phyloP scores from a whole-genome alignment of 345 rosid species.

The Salix viminalis region DNA sequence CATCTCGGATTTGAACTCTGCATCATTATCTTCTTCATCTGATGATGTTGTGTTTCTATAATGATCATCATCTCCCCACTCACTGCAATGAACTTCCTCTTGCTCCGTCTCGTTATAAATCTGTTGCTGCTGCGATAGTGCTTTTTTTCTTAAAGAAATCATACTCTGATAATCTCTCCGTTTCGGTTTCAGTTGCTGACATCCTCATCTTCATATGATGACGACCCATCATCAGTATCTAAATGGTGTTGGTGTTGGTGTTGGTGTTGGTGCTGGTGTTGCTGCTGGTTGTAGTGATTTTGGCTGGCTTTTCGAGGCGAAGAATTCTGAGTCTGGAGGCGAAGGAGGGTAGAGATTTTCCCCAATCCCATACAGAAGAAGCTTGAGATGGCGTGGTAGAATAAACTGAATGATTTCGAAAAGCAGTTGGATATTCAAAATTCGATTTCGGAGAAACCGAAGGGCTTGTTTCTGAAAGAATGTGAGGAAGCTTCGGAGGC shows the following conservation, averaged over 20 bases:
- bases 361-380: constrained; percentile 98
- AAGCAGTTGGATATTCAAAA: constrained; percentile 58
- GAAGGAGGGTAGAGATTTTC: constrained; percentile 94
- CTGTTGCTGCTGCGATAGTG: background rate
- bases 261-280: constrained; percentile 6
- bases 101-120: constrained; percentile 51
- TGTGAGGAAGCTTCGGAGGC: constrained; percentile 72
- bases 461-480: constrained; percentile 78
- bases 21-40: constrained; percentile 41
- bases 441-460: constrained; percentile 56
- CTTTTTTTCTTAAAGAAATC: constrained; percentile 39
- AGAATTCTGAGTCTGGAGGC: constrained; percentile 87
- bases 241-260: constrained; percentile 18
- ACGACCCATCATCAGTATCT: constrained; percentile 19
- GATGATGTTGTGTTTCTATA: constrained; percentile 59
- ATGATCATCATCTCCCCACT: constrained; percentile 72
- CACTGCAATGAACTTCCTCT: constrained; percentile 97
- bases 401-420: constrained; percentile 61
- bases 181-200: constrained; percentile 27
- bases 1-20: constrained; percentile 62
- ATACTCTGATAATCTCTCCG: constrained; percentile 61
- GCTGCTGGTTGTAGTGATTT: constrained; percentile 20
- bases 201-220: constrained; percentile 4
- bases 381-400: constrained; percentile 77
- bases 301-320: constrained; percentile 45